These are phyloP conservation scores for Cercospora sp. DNA, from an alignment of 2,329 filamentous ascomycete species.

Conservation along the genomic window DNA sequence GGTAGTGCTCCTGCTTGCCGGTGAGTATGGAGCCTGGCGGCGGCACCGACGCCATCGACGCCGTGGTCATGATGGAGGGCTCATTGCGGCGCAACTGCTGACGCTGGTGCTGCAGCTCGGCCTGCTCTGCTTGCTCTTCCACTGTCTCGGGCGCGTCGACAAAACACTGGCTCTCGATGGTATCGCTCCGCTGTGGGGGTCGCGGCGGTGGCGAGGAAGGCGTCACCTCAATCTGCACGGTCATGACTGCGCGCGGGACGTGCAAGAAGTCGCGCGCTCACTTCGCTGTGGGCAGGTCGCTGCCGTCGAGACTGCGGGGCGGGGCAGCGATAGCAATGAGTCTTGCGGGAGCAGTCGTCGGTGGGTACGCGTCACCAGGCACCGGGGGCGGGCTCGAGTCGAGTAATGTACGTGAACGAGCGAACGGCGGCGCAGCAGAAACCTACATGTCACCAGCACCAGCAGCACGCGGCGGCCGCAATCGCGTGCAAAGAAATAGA, in stretches of 20 bases:
- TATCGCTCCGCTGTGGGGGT: constrained; percentile 28
- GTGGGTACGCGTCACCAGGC: background rate
- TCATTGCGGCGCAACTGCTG: constrained; percentile 28
- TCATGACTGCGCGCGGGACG: background rate
- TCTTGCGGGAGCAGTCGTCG: background rate
- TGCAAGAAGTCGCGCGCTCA: background rate
- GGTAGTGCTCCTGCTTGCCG: constrained; percentile 97
- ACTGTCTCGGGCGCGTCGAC: constrained; percentile 34
- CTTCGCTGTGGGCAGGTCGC: background rate
- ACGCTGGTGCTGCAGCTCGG: constrained; percentile 23
- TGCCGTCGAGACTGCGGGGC: background rate
- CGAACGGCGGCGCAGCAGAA: background rate
- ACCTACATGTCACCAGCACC: background rate
- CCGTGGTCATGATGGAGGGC: constrained; percentile 31
- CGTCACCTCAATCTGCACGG: constrained; percentile 17
- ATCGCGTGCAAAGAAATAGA: background rate
- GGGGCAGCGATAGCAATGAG: background rate
- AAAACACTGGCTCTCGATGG: constrained; percentile 34
- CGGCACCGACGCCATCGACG: constrained; percentile 49
- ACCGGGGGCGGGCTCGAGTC: background rate
- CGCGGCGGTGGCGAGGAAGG: constrained; percentile 17
- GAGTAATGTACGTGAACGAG: background rate
- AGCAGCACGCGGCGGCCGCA: background rate
- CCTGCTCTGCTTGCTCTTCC: constrained; percentile 22
- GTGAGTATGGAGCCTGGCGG: constrained; percentile 68